These are phyloP conservation scores for Hygrocybe punicea DNA, from an alignment of 768 basidiomycete genomes.

Conservation along the genomic window DNA sequence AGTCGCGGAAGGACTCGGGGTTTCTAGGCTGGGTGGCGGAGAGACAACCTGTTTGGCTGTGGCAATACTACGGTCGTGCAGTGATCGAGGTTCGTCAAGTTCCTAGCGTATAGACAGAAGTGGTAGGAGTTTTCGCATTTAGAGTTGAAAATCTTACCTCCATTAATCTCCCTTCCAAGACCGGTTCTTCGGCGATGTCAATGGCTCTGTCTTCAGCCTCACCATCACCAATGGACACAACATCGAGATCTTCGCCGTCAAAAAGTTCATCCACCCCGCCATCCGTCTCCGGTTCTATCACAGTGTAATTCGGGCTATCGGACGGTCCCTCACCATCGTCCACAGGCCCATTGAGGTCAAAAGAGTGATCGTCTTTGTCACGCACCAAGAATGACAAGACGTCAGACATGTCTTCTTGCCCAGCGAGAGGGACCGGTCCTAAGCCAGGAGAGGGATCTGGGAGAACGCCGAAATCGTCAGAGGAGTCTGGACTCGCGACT, in stretches of 20 bases:
- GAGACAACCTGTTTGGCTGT: no score
- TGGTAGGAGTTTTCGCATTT: not conserved
- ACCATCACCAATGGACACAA: not conserved
- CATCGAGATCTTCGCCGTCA: not conserved
- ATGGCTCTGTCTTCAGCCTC: not conserved
- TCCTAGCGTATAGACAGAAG: not conserved
- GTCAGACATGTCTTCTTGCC: not conserved
- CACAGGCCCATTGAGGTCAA: not conserved
- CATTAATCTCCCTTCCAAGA: slow-evolving; percentile 25
- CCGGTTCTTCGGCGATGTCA: slow-evolving; percentile 34
- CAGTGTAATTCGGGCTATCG: not conserved
- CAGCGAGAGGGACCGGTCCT: not conserved
- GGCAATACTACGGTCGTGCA: no score
- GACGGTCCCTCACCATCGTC: not conserved
- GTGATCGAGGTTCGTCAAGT: no score
- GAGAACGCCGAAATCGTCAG: slow-evolving; percentile 1
- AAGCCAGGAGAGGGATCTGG: slow-evolving; percentile 2
- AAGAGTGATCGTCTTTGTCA: not conserved
- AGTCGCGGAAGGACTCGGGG: no score
- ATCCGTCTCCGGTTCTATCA: not conserved
- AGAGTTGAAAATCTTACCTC: slow-evolving; percentile 26
- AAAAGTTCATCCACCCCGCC: not conserved
- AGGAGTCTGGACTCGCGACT: not conserved
- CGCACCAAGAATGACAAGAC: not conserved
- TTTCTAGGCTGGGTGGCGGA: no score